phyloP scores from a whole-genome alignment of 345 rosid genomes.

The Euphorbia pulcherrima region DNA sequence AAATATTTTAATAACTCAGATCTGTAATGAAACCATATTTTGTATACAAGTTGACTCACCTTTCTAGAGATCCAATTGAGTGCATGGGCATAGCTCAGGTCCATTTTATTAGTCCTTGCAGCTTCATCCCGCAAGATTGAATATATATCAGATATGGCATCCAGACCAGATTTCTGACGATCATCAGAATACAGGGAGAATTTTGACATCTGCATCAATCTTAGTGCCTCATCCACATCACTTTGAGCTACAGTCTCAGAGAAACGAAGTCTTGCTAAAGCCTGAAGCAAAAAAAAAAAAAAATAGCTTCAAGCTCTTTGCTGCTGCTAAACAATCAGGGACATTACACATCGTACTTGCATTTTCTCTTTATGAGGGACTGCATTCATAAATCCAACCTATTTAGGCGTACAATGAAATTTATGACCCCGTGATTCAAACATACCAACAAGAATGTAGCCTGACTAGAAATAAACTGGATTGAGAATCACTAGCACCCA shows the following conservation, averaged over 20 bases:
- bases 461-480: background rate
- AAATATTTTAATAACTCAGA: background rate
- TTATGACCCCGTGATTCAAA: background rate
- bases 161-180: slow-evolving; percentile 81
- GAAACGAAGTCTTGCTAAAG: slow-evolving; percentile 92
- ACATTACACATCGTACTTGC: background rate
- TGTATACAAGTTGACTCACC: slow-evolving; percentile 45
- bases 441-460: background rate
- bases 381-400: background rate
- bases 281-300: slow-evolving; percentile 38
- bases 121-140: slow-evolving; percentile 96
- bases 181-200: slow-evolving; percentile 94
- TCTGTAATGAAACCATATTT: background rate
- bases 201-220: slow-evolving; percentile 98
- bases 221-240: slow-evolving; percentile 95
- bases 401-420: background rate
- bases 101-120: slow-evolving; percentile 72
- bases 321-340: slow-evolving; percentile 1
- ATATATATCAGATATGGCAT: slow-evolving; percentile 94
- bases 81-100: slow-evolving; percentile 79
- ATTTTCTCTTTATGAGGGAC: background rate
- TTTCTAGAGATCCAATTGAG: slow-evolving; percentile 98
- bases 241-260: slow-evolving; percentile 94
- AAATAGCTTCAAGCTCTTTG: slow-evolving; percentile 5
- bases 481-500: background rate